Evolutionary conservation across 805 yeast genomes (phyloP), one percentile per base, ranked within the genome.

Genomic region (Kuraishia ogatae): DNA sequence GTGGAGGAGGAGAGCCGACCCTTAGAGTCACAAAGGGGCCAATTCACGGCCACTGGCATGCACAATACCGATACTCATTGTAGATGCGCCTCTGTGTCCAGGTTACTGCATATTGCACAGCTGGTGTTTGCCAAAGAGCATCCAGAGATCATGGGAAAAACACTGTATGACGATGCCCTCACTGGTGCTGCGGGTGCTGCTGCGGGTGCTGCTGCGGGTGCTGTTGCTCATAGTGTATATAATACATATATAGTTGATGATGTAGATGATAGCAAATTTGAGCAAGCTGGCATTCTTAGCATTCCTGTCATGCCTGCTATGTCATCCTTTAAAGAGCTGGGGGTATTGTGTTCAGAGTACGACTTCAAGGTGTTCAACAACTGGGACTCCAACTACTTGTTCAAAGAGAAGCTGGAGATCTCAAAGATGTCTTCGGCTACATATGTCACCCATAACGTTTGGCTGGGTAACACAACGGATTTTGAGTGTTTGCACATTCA

Each of bases 401-500:
- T 81, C 59, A 82, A 87, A 62, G 97, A 92, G 66, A 82, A 87
- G 57, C 73, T 87, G n/a, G 97, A 92, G 66, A 85, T 90, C 53
- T 75, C 90, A 1, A 82, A 81, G 64, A 87, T 92, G 92, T 85
- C 96, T 0, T 76, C 89, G 10, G 96, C 96, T 0, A 80, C 94
- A 0, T 78, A 74, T 13, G 71, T 89, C 1, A 50, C 60, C 2
- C 55, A 67, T 7, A 74, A 80, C 52, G 79, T 91, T 5, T 92
- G 93, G 92, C 76, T 86, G 53, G 98, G 98, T 1, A 93, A 92
- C 64, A 72, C 83, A 1, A 82, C 88, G 60, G 97, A 92, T 66
- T 82, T 75, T 64, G 84, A 83, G 60, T 68, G 71, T 56, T 58
- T 69, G 50, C 69, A 68, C 54, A 66, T 67, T 6, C 67, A 65